Conservation (phyloP, 257 asterid species). For the Nyctanthes arbortristis region DNA sequence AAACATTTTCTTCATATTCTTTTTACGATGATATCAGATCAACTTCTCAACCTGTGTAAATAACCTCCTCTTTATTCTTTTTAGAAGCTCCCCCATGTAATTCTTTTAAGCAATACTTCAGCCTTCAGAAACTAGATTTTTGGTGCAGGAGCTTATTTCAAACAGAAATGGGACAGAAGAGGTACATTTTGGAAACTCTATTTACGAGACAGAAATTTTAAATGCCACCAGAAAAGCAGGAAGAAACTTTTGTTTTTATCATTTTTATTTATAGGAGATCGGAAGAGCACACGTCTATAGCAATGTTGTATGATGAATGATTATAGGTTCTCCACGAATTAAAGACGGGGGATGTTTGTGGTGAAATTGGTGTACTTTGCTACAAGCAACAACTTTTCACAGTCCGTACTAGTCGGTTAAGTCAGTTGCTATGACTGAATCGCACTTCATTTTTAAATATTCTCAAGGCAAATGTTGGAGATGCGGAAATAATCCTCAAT, state of each 20-base stretch:
- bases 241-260: no score
- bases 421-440: slow-evolving; percentile 73
- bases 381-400: slow-evolving; percentile 71
- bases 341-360: slow-evolving; percentile 66
- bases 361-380: slow-evolving; percentile 78
- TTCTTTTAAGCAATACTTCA: not conserved
- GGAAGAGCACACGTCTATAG: not conserved
- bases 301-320: slow-evolving; percentile 8
- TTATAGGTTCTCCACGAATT: slow-evolving; percentile 49
- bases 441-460: slow-evolving; percentile 64
- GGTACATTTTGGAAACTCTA: slow-evolving; percentile 31
- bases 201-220: not conserved
- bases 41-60: no score
- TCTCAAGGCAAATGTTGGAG: slow-evolving; percentile 73
- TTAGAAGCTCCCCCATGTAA: no score
- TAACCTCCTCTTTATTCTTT: no score
- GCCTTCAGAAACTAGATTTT: slow-evolving; percentile 21
- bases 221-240: not conserved
- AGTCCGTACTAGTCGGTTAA: slow-evolving; percentile 65
- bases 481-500: slow-evolving; percentile 71
- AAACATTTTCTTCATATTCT: not conserved
- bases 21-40: not conserved
- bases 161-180: slow-evolving; percentile 38
- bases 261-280: slow-evolving; percentile 3
- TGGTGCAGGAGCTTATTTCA: slow-evolving; percentile 56